A percentile compares a stretch with the other conserved stretches of the same genome.
These are phyloP conservation scores for Diaporthe destruens DNA, from an alignment of 2,329 filamentous ascomycete species.

Conservation along the genomic window DNA sequence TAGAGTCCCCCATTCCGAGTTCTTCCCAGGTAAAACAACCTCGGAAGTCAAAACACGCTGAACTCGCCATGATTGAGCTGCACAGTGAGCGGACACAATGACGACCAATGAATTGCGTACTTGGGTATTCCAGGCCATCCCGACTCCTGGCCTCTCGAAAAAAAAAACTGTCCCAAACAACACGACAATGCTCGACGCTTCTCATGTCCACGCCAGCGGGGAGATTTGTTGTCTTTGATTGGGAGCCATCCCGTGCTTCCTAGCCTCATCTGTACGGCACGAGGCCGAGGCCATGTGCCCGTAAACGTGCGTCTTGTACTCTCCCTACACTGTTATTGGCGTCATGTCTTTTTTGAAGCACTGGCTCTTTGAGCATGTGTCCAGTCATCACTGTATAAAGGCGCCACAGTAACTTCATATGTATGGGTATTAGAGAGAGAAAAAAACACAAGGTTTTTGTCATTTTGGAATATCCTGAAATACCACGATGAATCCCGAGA, in stretches of 20 bases:
- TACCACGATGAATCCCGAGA: too few species aligned
- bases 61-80: background rate
- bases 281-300: too few species aligned
- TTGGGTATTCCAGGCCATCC: background rate
- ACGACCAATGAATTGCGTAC: background rate
- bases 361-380: too few species aligned
- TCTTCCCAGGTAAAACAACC: too few species aligned
- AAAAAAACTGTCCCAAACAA: background rate
- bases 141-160: background rate
- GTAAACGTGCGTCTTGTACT: too few species aligned
- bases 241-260: too few species aligned
- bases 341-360: background rate
- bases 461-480: too few species aligned
- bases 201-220: background rate
- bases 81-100: background rate
- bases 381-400: too few species aligned
- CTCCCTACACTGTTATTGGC: too few species aligned
- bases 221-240: background rate
- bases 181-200: conserved; percentile 4
- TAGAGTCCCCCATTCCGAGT: background rate
- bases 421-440: too few species aligned
- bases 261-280: background rate
- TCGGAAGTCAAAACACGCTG: background rate
- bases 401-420: too few species aligned
- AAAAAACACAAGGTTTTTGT: too few species aligned